phyloP scores from a whole-genome alignment of 768 basidiomycete genomes.

The Hericium erinaceus region DNA sequence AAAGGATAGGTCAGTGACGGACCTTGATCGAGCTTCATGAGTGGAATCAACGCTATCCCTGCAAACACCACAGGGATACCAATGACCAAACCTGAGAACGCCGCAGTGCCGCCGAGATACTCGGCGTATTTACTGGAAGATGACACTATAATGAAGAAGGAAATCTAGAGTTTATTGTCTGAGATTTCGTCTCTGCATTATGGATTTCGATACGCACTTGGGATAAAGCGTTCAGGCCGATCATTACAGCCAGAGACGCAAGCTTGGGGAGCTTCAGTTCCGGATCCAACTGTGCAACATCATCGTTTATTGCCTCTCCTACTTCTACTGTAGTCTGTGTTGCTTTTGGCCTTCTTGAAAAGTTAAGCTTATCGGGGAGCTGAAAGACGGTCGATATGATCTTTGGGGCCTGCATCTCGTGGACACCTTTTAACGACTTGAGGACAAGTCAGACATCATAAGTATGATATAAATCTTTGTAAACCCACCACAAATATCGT shows the following conservation, averaged over 20 bases:
- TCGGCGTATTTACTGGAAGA: conserved; percentile 56
- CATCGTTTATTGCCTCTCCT: neutral
- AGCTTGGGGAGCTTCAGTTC: conserved; percentile 42
- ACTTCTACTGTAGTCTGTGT: neutral
- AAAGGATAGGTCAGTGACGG: conserved; percentile 1
- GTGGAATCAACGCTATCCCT: conserved; percentile 46
- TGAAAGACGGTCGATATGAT: neutral
- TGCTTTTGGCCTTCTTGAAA: neutral
- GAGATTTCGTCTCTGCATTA: neutral
- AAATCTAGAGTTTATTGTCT: conserved; percentile 31
- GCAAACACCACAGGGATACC: conserved; percentile 61
- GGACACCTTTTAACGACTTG: too few relatives aligned
- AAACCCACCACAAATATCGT: too few relatives aligned
- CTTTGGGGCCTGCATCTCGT: neutral
- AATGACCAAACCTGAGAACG: conserved; percentile 59
- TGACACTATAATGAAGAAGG: conserved; percentile 63
- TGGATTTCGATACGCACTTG: conserved; percentile 28
- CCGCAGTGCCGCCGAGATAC: conserved; percentile 55
- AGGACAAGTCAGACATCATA: too few relatives aligned
- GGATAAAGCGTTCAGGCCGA: conserved; percentile 33
- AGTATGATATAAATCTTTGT: too few relatives aligned
- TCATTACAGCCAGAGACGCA: conserved; percentile 35
- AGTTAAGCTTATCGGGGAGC: neutral
- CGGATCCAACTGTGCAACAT: neutral
- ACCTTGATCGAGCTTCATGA: conserved; percentile 51